phyloP scores from a whole-genome alignment of 176 grass and related monocot genomes.

The Secale cereale region DNA sequence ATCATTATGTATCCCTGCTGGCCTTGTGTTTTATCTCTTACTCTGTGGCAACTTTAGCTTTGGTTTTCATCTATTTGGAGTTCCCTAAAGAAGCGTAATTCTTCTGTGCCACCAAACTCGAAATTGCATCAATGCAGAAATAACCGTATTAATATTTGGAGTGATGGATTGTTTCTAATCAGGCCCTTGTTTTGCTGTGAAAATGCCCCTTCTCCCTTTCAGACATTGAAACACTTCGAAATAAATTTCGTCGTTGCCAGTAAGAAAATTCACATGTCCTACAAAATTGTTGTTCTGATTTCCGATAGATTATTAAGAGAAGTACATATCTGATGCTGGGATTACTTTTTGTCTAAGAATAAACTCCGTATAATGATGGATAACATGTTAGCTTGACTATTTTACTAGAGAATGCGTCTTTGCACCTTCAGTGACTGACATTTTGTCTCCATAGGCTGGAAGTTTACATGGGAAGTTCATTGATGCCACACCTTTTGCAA shows the following conservation, averaged over 20 bases:
- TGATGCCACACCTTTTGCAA: conserved; percentile 86
- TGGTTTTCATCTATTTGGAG: conserved; percentile 8
- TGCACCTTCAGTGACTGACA: neutral
- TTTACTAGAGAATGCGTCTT: neutral
- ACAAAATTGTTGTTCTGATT: neutral
- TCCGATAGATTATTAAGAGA: neutral
- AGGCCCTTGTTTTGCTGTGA: neutral
- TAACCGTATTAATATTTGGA: neutral
- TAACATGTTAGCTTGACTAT: neutral
- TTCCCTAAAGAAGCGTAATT: neutral
- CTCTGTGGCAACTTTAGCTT: neutral
- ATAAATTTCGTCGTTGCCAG: neutral
- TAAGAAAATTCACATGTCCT: neutral
- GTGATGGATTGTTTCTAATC: neutral
- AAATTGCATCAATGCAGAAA: neutral
- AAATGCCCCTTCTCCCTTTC: neutral
- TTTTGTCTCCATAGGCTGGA: conserved; percentile 61
- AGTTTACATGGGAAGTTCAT: conserved; percentile 83
- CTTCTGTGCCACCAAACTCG: neutral
- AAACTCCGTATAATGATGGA: neutral
- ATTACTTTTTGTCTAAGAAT: neutral
- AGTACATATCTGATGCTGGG: neutral
- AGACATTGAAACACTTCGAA: neutral
- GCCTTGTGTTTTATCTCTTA: neutral
- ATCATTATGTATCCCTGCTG: neutral